A percentile compares a stretch with the other conserved stretches of the same genome.
These are phyloP conservation scores for Ilex asprella DNA, from an alignment of 257 asterid species.

Conservation along the genomic window DNA sequence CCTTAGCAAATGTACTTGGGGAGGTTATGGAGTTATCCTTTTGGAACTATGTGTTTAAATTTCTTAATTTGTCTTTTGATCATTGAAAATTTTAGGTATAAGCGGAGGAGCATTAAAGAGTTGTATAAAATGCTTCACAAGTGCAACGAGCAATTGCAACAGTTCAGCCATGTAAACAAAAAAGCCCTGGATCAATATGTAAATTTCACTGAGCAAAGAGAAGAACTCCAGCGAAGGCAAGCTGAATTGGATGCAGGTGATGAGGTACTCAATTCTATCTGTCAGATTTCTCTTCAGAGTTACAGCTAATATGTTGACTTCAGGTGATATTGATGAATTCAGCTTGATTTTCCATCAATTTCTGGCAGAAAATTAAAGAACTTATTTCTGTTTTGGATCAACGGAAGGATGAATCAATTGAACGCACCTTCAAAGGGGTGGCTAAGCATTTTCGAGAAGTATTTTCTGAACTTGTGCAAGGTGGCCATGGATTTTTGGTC, in stretches of 20 bases:
- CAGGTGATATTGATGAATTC: constrained; percentile 9
- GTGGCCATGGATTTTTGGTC: constrained; percentile 86
- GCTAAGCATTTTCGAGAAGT: constrained; percentile 97
- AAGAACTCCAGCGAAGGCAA: constrained; percentile 90
- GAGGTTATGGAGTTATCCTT: too few relatives aligned
- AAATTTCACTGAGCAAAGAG: constrained; percentile 93
- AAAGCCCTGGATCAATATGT: constrained; percentile 97
- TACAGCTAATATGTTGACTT: constrained; percentile 7
- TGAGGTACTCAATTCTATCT: constrained; percentile 47
- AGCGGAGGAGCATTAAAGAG: constrained; percentile 68
- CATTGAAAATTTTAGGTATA: constrained; percentile 47
- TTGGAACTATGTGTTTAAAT: neutral
- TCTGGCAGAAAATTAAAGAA: constrained; percentile 87
- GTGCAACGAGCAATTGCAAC: constrained; percentile 86
- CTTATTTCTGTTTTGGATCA: constrained; percentile 87
- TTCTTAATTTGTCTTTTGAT: constrained; percentile 4
- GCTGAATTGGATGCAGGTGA: constrained; percentile 97
- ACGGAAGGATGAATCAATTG: constrained; percentile 99
- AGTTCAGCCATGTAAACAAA: constrained; percentile 97
- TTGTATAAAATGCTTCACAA: constrained; percentile 80
- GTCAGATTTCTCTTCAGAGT: constrained; percentile 10
- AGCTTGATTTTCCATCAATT: constrained; percentile 15
- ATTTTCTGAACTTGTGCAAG: constrained; percentile 96
- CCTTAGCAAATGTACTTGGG: too few relatives aligned
- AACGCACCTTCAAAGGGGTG: constrained; percentile 96